Evolutionary conservation across 169 alveolate genomes (phyloP).

Genomic region (Plasmodium fragile): DNA sequence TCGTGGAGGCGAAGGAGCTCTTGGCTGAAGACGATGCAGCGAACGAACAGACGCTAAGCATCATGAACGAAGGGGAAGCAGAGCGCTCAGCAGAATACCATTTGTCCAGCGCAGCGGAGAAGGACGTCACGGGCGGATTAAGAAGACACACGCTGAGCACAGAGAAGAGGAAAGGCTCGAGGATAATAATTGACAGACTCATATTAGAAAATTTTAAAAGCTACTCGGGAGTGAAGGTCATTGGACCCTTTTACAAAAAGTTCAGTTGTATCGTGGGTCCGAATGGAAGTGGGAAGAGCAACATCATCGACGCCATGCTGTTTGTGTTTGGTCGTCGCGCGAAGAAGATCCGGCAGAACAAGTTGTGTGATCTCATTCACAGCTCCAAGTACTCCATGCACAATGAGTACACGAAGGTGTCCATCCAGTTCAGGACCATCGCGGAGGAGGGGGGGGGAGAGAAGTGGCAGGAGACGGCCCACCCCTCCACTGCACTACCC

Average conservation of each 20-base stretch:
- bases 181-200: slow-evolving; percentile 92
- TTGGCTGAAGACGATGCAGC: not conserved
- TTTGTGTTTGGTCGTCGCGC: slow-evolving; percentile 99
- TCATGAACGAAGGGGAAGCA: not conserved
- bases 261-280: slow-evolving; percentile 97
- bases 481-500: too few relatives aligned
- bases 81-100: not conserved
- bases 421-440: slow-evolving; percentile 93
- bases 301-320: slow-evolving; percentile 98
- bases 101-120: not conserved
- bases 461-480: too few relatives aligned
- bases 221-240: slow-evolving; percentile 93
- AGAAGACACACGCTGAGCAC: not conserved
- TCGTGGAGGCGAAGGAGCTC: not conserved
- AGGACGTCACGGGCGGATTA: not conserved
- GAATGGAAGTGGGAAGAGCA: slow-evolving; percentile 99
- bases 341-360: slow-evolving; percentile 96
- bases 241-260: slow-evolving; percentile 95
- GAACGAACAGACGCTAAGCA: not conserved
- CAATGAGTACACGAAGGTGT: slow-evolving; percentile 91
- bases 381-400: slow-evolving; percentile 90
- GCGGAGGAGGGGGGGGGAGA: slow-evolving; percentile 79
- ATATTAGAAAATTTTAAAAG: slow-evolving; percentile 96
- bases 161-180: not conserved
- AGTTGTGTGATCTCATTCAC: slow-evolving; percentile 95